Percentiles rank a stretch among this genome's conserved stretches.
Evolutionary conservation across 345 rosid species (phyloP).

Genomic region (Mercurialis annua): DNA sequence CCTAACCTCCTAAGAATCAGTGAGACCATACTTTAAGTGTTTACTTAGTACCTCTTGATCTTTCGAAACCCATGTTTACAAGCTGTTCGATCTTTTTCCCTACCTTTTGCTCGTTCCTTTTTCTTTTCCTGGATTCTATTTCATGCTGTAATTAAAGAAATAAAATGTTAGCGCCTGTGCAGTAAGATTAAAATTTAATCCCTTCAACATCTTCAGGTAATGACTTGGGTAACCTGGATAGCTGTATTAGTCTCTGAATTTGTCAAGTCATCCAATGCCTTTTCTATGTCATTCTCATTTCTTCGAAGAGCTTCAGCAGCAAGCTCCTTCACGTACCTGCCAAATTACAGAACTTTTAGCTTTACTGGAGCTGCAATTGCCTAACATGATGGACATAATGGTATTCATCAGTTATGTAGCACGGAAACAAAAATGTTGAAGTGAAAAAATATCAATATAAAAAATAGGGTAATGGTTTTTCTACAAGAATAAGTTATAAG

Average conservation of each 20-base stretch:
- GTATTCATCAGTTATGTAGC: neutral
- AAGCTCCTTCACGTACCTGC: slow-evolving; percentile 80
- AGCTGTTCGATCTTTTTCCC: slow-evolving; percentile 47
- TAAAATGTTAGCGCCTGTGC: slow-evolving; percentile 5
- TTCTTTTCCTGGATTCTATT: slow-evolving; percentile 71
- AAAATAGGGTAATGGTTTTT: too few species aligned
- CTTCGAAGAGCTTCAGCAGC: slow-evolving; percentile 89
- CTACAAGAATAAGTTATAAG: too few species aligned
- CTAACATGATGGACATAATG: neutral
- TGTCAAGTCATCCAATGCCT: slow-evolving; percentile 87
- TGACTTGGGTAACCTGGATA: slow-evolving; percentile 48
- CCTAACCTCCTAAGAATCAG: neutral
- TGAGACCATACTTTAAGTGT: neutral
- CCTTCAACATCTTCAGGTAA: neutral
- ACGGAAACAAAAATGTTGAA: neutral
- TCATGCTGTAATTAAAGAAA: slow-evolving; percentile 40
- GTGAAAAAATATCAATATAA: too few species aligned
- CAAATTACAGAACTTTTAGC: slow-evolving; percentile 15
- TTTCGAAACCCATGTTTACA: slow-evolving; percentile 89
- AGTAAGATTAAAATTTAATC: neutral
- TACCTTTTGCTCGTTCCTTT: slow-evolving; percentile 41
- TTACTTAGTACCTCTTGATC: slow-evolving; percentile 50
- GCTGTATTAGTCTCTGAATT: slow-evolving; percentile 58
- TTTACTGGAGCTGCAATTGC: neutral
- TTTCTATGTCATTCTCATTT: slow-evolving; percentile 75